A percentile compares a stretch with the other conserved stretches of the same genome.
phyloP scores from a whole-genome alignment of 306 rosid species.

The Hippophae gyantsensis region DNA sequence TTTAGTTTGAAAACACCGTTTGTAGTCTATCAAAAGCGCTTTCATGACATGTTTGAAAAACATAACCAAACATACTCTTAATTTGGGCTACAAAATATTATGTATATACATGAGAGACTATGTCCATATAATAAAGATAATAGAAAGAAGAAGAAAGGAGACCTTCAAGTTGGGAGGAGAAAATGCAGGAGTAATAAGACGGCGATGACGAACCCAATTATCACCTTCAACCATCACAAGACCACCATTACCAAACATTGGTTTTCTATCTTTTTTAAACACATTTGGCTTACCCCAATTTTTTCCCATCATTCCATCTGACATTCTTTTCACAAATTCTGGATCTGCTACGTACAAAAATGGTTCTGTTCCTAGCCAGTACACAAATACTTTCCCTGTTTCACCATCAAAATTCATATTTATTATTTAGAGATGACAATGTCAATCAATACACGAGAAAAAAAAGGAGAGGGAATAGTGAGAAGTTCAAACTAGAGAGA shows the following conservation, averaged over 20 bases:
- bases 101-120: too few relatives aligned
- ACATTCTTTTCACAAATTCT: conserved; percentile 47
- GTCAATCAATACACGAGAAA: too few relatives aligned
- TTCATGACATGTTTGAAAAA: too few relatives aligned
- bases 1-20: too few relatives aligned
- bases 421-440: too few relatives aligned
- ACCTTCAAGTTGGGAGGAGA: conserved; percentile 55
- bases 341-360: conserved; percentile 61
- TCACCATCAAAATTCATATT: neutral
- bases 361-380: conserved; percentile 78
- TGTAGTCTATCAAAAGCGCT: too few relatives aligned
- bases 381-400: conserved; percentile 55
- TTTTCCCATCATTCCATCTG: conserved; percentile 43
- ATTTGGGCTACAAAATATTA: too few relatives aligned
- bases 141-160: neutral
- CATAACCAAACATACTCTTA: too few relatives aligned
- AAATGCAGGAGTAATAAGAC: conserved; percentile 51
- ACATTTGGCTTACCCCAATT: conserved; percentile 72
- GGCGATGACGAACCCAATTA: conserved; percentile 57
- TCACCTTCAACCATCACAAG: conserved; percentile 61
- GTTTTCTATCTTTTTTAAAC: conserved; percentile 45
- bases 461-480: too few relatives aligned
- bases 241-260: conserved; percentile 64
- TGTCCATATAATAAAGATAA: neutral
- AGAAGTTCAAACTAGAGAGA: too few relatives aligned